A percentile compares a stretch with the other conserved stretches of the same genome.
phyloP scores from a whole-genome alignment of 176 grass and related monocot genomes.

The Triticum monococcum region DNA sequence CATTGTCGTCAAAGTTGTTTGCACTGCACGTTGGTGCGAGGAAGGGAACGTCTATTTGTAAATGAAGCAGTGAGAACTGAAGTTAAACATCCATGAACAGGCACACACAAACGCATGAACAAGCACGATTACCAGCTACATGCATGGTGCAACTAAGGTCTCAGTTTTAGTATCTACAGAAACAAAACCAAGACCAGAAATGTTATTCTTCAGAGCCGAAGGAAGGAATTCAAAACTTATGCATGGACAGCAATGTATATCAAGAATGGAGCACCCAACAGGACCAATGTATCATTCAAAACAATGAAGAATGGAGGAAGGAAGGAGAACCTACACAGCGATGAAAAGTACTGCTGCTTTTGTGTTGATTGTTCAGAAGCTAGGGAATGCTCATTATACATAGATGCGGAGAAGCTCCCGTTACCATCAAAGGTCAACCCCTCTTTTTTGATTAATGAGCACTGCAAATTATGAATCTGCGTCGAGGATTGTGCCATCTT shows the following conservation, averaged over 20 bases:
- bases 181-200: neutral
- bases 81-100: neutral
- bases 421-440: slow-evolving; percentile 38
- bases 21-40: neutral
- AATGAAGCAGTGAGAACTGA: neutral
- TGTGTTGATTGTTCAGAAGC: slow-evolving; percentile 14
- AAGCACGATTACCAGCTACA: neutral
- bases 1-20: neutral
- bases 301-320: neutral
- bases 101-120: neutral
- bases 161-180: neutral
- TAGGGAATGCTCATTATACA: slow-evolving; percentile 29
- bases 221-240: neutral
- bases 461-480: slow-evolving; percentile 30
- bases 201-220: neutral
- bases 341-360: slow-evolving; percentile 23
- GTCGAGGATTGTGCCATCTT: slow-evolving; percentile 34
- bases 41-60: neutral
- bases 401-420: neutral
- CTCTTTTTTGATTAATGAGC: slow-evolving; percentile 9
- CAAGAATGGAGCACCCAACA: neutral
- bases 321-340: slow-evolving; percentile 19
- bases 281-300: neutral
- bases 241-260: neutral
- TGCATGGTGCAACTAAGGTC: slow-evolving; percentile 7